Conservation (phyloP, 805 yeast genomes). For the Vanderwaltozyma yarrowii region DNA sequence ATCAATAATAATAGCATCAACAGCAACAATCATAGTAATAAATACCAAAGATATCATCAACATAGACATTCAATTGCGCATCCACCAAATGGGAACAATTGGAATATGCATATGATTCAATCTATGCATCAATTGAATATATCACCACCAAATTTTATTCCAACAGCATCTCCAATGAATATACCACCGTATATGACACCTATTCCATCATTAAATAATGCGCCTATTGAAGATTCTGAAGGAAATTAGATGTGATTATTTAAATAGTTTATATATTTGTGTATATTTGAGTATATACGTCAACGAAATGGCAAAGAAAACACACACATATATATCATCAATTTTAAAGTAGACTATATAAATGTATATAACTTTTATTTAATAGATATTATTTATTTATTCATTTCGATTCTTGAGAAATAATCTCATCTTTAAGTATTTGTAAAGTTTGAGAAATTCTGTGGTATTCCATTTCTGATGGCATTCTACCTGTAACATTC, state of each 20-base stretch:
- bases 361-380: no score
- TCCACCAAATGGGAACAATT: not conserved
- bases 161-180: not conserved
- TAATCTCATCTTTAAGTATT: slow-evolving; percentile 2
- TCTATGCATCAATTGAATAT: not conserved
- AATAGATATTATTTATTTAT: no score
- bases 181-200: not conserved
- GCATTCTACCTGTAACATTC: not conserved
- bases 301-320: no score
- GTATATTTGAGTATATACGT: no score
- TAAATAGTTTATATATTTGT: no score
- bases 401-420: not conserved
- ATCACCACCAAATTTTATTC: not conserved
- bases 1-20: not conserved
- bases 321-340: no score
- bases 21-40: not conserved
- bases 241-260: no score
- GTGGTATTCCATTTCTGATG: slow-evolving; percentile 1
- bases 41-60: not conserved
- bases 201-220: not conserved
- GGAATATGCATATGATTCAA: not conserved
- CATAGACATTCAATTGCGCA: not conserved
- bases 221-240: not conserved
- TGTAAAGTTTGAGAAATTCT: slow-evolving; percentile 3
- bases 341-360: no score